These are phyloP conservation scores for Ophiostoma angusticollis DNA, from an alignment of 2,329 filamentous ascomycete species.

Conservation along the genomic window DNA sequence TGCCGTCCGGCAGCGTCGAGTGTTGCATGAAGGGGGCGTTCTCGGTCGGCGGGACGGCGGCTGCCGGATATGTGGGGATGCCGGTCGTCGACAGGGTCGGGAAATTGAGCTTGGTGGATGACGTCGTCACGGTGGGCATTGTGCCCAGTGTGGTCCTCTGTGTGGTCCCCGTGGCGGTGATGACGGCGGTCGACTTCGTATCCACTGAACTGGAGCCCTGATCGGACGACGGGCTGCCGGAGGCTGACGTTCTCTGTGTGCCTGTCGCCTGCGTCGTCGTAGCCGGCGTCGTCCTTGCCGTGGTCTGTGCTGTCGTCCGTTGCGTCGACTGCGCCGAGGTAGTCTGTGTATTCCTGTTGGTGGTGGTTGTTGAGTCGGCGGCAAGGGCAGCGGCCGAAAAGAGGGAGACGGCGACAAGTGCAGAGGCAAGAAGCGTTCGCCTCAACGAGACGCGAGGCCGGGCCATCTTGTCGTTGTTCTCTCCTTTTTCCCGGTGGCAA, in stretches of 20 bases:
- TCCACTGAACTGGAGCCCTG: too few relatives aligned
- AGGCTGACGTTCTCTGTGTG: slow-evolving; percentile 9
- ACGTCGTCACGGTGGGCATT: slow-evolving; percentile 13
- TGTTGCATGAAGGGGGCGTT: slow-evolving; percentile 87
- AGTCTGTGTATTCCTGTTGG: slow-evolving; percentile 1
- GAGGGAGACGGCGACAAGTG: slow-evolving; percentile 17
- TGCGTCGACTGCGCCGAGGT: slow-evolving; percentile 6
- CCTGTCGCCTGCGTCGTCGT: slow-evolving; percentile 6
- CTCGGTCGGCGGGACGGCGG: slow-evolving; percentile 68
- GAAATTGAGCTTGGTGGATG: slow-evolving; percentile 17
- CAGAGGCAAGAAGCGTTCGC: slow-evolving; percentile 22
- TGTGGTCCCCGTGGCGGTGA: slow-evolving; percentile 5
- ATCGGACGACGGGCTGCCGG: too few relatives aligned
- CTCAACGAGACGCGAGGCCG: slow-evolving; percentile 19
- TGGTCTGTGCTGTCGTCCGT: slow-evolving; percentile 4
- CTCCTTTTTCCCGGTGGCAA: too few relatives aligned
- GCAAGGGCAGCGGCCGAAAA: slow-evolving; percentile 18
- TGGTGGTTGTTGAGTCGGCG: slow-evolving; percentile 14
- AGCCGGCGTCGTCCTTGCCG: slow-evolving; percentile 13
- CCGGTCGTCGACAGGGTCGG: slow-evolving; percentile 29
- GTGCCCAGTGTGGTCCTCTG: not conserved
- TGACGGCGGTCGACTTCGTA: slow-evolving; percentile 8
- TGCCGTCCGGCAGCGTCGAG: slow-evolving; percentile 76
- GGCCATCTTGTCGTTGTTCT: slow-evolving; percentile 16
- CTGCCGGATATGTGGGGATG: slow-evolving; percentile 50